These are phyloP conservation scores for Tylopilus rubrobrunneus DNA, from an alignment of 768 basidiomycete species.

Conservation along the genomic window DNA sequence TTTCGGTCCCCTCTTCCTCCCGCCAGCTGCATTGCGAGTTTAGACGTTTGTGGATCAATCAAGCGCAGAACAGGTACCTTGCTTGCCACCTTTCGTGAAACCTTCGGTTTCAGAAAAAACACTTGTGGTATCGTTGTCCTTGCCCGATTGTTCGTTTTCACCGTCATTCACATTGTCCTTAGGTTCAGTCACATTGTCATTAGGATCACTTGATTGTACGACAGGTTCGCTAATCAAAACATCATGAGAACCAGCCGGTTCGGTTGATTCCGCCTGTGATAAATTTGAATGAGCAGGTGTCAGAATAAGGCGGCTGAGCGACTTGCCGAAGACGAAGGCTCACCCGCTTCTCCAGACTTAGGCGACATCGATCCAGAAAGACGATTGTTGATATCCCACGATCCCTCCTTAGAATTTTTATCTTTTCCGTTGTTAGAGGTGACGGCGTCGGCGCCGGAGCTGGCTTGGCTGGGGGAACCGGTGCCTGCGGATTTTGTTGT, in stretches of 20 bases:
- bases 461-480: background rate
- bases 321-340: conserved; percentile 33
- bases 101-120: conserved; percentile 22
- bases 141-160: conserved; percentile 27
- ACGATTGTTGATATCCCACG: background rate
- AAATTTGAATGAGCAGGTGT: conserved; percentile 27
- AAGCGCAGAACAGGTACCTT: conserved; percentile 12
- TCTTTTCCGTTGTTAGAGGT: conserved; percentile 2
- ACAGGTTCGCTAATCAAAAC: conserved; percentile 19
- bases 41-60: conserved; percentile 1
- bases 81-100: background rate
- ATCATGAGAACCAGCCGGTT: conserved; percentile 8
- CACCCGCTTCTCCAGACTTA: conserved; percentile 23
- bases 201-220: conserved; percentile 27
- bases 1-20: background rate
- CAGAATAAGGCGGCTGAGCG: conserved; percentile 18
- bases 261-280: conserved; percentile 12
- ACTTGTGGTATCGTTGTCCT: conserved; percentile 18
- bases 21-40: conserved; percentile 1
- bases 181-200: conserved; percentile 23
- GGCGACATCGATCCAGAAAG: background rate
- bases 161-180: conserved; percentile 19
- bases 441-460: background rate
- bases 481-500: background rate
- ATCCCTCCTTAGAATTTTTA: conserved; percentile 4